These are phyloP conservation scores for Sporothrix curviconia DNA, from an alignment of 2,329 filamentous ascomycete genomes.

Conservation along the genomic window DNA sequence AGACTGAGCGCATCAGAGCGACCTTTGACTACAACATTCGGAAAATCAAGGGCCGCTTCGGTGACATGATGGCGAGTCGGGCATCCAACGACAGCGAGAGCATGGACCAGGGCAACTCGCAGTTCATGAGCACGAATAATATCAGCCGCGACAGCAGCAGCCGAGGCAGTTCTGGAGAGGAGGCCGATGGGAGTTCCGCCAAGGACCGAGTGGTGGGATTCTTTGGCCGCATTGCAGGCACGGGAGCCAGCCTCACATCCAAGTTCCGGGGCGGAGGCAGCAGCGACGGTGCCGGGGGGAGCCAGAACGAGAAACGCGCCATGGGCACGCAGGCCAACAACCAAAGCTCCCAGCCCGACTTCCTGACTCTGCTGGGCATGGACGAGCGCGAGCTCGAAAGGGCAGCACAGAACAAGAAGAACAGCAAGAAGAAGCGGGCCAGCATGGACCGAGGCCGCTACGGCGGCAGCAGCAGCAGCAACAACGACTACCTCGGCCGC, in stretches of 20 bases:
- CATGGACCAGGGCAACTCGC: constrained; percentile 47
- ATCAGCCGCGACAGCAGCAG: constrained; percentile 5
- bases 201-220: constrained; percentile 39
- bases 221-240: constrained; percentile 21
- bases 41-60: constrained; percentile 31
- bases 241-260: background rate
- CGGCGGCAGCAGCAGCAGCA: constrained; percentile 8
- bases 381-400: constrained; percentile 35
- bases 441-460: constrained; percentile 17
- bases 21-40: constrained; percentile 32
- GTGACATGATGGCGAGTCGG: constrained; percentile 23
- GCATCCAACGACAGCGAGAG: constrained; percentile 27
- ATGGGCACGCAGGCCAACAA: background rate
- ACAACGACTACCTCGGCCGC: constrained; percentile 11
- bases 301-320: background rate
- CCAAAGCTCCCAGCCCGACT: constrained; percentile 33
- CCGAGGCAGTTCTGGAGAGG: constrained; percentile 26
- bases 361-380: constrained; percentile 38
- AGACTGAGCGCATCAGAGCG: constrained; percentile 35
- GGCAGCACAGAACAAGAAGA: constrained; percentile 31
- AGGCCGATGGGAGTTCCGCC: constrained; percentile 15
- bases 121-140: constrained; percentile 35
- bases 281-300: background rate
- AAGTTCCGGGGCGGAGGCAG: background rate
- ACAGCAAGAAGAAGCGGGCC: constrained; percentile 19